Conservation (phyloP, 306 rosid genomes). For the Citrullus colocynthis region DNA sequence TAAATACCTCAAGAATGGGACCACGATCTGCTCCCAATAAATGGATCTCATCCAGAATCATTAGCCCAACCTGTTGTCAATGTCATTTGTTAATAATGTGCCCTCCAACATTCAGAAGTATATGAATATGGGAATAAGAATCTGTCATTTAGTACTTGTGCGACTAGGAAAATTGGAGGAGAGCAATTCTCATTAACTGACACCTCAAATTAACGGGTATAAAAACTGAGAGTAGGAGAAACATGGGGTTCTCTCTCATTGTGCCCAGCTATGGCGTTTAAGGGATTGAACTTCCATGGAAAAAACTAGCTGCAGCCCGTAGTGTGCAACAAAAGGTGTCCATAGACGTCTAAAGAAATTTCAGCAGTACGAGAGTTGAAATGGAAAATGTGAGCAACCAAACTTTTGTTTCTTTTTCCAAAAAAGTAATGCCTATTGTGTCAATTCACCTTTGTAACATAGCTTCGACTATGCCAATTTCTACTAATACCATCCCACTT, state of each 20-base stretch:
- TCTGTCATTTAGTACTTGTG: background rate
- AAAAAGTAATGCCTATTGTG: background rate
- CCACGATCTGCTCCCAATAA: conserved; percentile 98
- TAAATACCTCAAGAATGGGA: conserved; percentile 89
- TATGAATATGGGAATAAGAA: background rate
- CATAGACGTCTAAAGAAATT: background rate
- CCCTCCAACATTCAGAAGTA: background rate
- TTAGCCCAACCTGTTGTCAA: conserved; percentile 71
- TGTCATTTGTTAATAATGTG: background rate
- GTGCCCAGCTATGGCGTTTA: background rate
- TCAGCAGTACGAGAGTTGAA: background rate
- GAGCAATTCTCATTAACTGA: background rate
- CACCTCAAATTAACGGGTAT: background rate
- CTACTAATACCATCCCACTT: conserved; percentile 99
- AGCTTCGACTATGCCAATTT: conserved; percentile 93
- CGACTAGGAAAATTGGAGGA: background rate
- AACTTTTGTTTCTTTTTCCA: background rate
- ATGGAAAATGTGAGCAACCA: background rate
- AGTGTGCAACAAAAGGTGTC: background rate
- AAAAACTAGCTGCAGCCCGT: background rate
- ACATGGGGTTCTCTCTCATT: background rate
- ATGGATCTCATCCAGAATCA: conserved; percentile 95
- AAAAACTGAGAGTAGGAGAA: background rate
- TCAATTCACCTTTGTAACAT: conserved; percentile 66
- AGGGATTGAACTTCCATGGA: background rate